Evolutionary conservation across 768 basidiomycete species (phyloP), one percentile per base, ranked within the genome.

Genomic region (Rhodotorula diobovata): DNA sequence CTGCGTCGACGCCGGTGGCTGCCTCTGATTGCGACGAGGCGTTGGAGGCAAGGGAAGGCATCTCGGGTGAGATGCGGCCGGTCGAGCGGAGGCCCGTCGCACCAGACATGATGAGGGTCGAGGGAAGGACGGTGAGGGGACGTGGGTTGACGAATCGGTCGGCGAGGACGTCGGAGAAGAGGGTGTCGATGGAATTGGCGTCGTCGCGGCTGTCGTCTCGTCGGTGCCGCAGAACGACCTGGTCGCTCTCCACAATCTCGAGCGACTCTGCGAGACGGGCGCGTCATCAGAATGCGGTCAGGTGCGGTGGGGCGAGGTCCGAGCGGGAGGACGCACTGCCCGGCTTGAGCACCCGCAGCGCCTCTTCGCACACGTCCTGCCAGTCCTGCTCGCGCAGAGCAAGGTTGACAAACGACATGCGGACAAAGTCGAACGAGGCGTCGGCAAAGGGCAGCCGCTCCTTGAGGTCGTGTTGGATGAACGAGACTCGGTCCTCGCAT

Each of bases 181-280:
- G 32, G 23, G 28, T 1, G 39, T 62, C 60, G 25, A 63, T 37
- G 2, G 61, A 6, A 16, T 23, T 10, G 45, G 46, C 25, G 21
- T 11, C 32, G 21, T 61, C 45, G 32, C 34, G 16, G 37, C 30
- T 35, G 3, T 35, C 9, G 23, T 8, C 37, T 4, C 39, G 50
- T 23, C n/a, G 39, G 6, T 43, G 37, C 0, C 59, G 54, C 54
- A 39, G 53, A 32, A 62, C 35, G 5, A 37, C 1, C 14, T 57
- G 56, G 30, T 71, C 70, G 6, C 41, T 12, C 25, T 71, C 70
- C 30, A 53, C 64, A 34, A 71, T 15, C 48, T 71, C 70, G 64
- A 71, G 16, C 32, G 54, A 28, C 4, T 1, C 12, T 28, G 54
- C n/a, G 41, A 43, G 41, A 12, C 14, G 15, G 39, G 20, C 6